These are phyloP conservation scores for Vigna hirtella DNA, from an alignment of 306 rosid species.

Conservation along the genomic window DNA sequence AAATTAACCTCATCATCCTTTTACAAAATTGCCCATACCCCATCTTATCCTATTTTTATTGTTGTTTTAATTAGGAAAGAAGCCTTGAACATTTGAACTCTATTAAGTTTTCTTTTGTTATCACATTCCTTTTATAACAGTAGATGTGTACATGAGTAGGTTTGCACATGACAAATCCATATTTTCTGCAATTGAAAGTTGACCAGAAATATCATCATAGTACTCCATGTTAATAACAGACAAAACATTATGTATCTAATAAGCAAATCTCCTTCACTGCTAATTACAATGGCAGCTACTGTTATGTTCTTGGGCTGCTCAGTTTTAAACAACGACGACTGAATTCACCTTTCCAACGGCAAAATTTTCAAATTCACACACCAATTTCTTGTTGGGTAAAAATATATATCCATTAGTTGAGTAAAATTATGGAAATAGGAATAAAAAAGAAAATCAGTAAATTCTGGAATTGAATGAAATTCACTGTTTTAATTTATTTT, in stretches of 20 bases:
- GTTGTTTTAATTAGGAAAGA: not conserved
- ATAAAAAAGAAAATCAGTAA: not conserved
- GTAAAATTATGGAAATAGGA: too few relatives aligned
- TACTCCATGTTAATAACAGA: not conserved
- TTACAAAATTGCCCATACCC: not conserved
- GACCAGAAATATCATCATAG: conserved; percentile 12
- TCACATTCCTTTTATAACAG: conserved; percentile 3
- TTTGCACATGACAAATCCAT: not conserved
- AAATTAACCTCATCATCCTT: not conserved
- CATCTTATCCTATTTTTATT: not conserved
- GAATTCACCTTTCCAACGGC: not conserved
- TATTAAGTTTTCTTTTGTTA: not conserved
- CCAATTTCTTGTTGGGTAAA: not conserved
- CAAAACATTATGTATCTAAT: not conserved
- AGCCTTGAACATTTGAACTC: not conserved
- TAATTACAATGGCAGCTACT: not conserved
- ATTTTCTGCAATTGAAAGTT: conserved; percentile 20
- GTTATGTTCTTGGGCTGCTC: not conserved
- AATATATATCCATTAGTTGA: not conserved
- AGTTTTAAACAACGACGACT: not conserved
- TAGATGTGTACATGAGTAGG: not conserved
- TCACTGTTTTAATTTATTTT: too few relatives aligned
- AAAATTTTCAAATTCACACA: not conserved
- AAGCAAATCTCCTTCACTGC: not conserved
- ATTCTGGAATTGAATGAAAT: not conserved